Base-by-base conservation (phyloP, 2,329 filamentous ascomycete genomes). In the Calycina marina region DNA sequence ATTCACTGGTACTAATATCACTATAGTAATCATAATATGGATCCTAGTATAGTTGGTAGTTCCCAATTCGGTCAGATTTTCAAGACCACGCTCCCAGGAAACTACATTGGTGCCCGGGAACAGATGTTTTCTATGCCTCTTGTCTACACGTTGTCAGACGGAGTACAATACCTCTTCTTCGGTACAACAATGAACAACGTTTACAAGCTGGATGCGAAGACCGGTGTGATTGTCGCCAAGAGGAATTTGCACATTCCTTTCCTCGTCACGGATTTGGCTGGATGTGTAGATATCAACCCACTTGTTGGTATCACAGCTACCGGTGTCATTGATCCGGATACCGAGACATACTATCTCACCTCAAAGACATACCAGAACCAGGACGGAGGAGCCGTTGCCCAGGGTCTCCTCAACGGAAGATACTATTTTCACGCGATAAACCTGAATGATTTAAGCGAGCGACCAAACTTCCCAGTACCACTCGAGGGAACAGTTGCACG, bases 141-240 rank as follows among this genome's bases (percentile, higher is more conserved):
- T 11, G 59, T 66, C 6, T 68, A 69, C 49, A 72, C 69, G 2
- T 52, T 45, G 9, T 56, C 56, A 14, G 56, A 58, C 14, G 52
- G 51, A 3, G 57, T 56, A 6, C 67, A 72, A 51, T 68, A 63
- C 35, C 58, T 73, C 24, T 72, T 65, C 41, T 50, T 69, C 8
- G 61, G 68, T 2, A 72, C 67, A 1, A 68, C 66, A 0, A 66
- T 69, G 44, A 72, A 72, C 49, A 70, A 69, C 31, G 47, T 71
- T 5, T 69, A 70, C 47, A 70, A 68, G 39, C 49, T 72, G 18
- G 56, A 72, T 42, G 65, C 65, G 0, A 64, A 65, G 43, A 69
- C 65, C 0, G 67, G 67, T 13, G 56, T 51, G 3, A 65, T 71
- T 14, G 42, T 70, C n/a, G 46, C 51, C 1, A 56, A 53, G 1